Evolutionary conservation across 2,329 filamentous ascomycete genomes (phyloP), one percentile per base, ranked within the genome.

Genomic region (Clarireedia hainanense): DNA sequence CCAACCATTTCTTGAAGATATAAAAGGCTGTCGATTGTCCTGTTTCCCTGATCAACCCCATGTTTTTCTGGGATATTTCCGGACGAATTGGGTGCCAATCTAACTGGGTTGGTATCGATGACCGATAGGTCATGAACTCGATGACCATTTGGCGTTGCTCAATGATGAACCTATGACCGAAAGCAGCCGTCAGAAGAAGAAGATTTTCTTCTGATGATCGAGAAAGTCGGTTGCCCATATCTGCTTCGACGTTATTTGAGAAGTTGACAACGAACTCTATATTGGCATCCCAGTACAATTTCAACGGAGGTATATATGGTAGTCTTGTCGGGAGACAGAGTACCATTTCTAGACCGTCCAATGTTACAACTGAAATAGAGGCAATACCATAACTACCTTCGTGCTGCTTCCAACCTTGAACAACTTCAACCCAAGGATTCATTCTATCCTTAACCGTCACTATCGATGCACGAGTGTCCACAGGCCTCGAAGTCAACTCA

Each of bases 331-430:
- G 66, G 6, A 68, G 51, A 46, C 57, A 57, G 1, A 65, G 42
- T 3, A 58, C 23, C 23, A 64, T 50, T 4, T 58, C 47, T 9
- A 62, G 12, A 24, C 49, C 55, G 14, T 55, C 55, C 17, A 63
- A 23, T 36, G 34, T 48, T 14, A 57, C 27, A 7, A 36, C 6
- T 6, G 36, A 53, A 30, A 36, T 46, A 42, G 15, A 40, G 30
- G 43, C 23, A 14, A 27, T 36, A 78, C 76, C 47, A 71, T 67
- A 62, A 84, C 86, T 82, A 92, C 88, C 14, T 80, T 74, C 65
- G 94, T 89, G 12, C 90, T 74, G 0, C 65, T 64, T 27, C 67
- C 70, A 72, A n/a, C 56, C 51, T 37, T 60, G 59, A 27, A 71
- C 65, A 58, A 75, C 52, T 7, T 62, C 58, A 15, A 63, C 45